Percentiles rank a stretch among this genome's conserved stretches.
These are phyloP conservation scores for Allium cepa DNA, from an alignment of 106 monocot genomes.

Conservation along the genomic window DNA sequence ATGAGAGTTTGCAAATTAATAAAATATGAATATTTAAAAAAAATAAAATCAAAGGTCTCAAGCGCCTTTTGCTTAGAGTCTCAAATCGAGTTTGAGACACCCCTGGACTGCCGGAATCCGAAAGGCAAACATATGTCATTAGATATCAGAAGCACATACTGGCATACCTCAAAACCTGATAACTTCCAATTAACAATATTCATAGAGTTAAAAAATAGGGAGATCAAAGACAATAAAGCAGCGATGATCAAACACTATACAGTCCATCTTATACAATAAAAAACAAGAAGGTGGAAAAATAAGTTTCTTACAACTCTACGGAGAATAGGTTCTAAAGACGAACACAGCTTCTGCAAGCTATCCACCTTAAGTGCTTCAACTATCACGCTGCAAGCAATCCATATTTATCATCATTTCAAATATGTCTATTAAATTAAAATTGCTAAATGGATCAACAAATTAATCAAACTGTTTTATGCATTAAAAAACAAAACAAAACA, in stretches of 20 bases:
- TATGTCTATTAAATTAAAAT: no score
- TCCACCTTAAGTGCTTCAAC: slow-evolving; percentile 51
- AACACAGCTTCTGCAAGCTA: slow-evolving; percentile 40
- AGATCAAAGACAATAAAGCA: background rate
- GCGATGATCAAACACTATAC: background rate
- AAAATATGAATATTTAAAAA: no score
- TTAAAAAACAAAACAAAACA: background rate
- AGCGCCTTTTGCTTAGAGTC: no score
- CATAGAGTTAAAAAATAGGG: background rate
- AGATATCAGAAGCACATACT: background rate
- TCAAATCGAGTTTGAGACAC: no score
- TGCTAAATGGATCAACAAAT: no score
- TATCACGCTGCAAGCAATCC: slow-evolving; percentile 24
- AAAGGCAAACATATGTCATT: no score
- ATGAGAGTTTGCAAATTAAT: no score
- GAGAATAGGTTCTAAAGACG: slow-evolving; percentile 45
- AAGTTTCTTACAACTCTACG: slow-evolving; percentile 38
- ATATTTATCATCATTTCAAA: no score
- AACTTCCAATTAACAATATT: no score
- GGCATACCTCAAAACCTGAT: background rate
- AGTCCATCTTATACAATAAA: no score
- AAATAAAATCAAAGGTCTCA: no score
- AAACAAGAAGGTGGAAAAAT: background rate
- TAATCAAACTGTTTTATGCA: background rate
- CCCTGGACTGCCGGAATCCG: no score